These are phyloP conservation scores for Posidonia oceanica DNA, from an alignment of 116 monocot species.

Conservation along the genomic window DNA sequence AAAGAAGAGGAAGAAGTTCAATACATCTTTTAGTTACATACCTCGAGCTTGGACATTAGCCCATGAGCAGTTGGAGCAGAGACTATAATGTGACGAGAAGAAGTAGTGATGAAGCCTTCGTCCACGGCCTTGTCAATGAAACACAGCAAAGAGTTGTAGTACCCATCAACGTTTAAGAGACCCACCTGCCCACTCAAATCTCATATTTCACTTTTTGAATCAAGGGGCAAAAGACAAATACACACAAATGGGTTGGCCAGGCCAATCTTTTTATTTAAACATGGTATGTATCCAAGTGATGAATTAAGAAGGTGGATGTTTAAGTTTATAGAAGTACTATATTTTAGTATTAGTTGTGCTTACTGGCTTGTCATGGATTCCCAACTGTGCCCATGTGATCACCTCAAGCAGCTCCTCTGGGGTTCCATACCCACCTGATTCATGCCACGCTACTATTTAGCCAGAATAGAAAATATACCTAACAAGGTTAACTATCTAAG, in stretches of 20 bases:
- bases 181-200: slow-evolving; percentile 25
- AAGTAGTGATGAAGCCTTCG: slow-evolving; percentile 41
- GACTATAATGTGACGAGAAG: slow-evolving; percentile 41
- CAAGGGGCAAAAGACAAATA: neutral
- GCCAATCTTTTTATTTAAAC: no score
- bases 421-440: slow-evolving; percentile 14
- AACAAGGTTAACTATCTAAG: no score
- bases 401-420: slow-evolving; percentile 16
- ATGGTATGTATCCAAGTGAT: no score
- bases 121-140: slow-evolving; percentile 54
- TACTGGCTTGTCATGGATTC: slow-evolving; percentile 18
- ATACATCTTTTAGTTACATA: neutral
- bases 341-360: neutral
- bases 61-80: slow-evolving; percentile 29
- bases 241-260: no score
- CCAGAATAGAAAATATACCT: no score
- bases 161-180: slow-evolving; percentile 50
- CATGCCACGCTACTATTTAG: no score
- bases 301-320: no score
- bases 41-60: slow-evolving; percentile 42
- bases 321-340: neutral
- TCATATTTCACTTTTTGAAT: neutral
- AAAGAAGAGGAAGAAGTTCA: no score
- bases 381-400: slow-evolving; percentile 18
- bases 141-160: slow-evolving; percentile 42